Evolutionary conservation across 2,329 filamentous ascomycete species (phyloP).

Genomic region (Claviceps digitariae): DNA sequence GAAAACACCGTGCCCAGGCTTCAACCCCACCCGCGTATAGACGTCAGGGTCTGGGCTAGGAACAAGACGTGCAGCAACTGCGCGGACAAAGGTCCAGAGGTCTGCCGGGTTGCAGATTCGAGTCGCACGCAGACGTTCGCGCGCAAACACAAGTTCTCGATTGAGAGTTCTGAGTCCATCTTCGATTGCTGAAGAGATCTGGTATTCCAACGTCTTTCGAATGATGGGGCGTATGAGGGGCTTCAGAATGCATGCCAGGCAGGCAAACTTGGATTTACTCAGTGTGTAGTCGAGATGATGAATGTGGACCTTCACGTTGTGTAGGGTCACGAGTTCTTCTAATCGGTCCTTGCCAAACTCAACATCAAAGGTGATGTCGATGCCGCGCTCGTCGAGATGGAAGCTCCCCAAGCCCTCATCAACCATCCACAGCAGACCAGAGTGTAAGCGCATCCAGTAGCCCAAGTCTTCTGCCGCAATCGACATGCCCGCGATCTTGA

Average conservation of each 20-base stretch:
- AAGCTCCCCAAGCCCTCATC: constrained; percentile 82
- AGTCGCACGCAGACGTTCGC: constrained; percentile 75
- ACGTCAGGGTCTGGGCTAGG: constrained; percentile 64
- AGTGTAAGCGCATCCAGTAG: constrained; percentile 75
- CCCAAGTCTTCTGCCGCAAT: constrained; percentile 76
- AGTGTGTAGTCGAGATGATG: constrained; percentile 78
- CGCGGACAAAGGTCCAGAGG: constrained; percentile 67
- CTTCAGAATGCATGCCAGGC: constrained; percentile 71
- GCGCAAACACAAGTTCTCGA: constrained; percentile 72
- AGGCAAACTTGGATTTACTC: constrained; percentile 60
- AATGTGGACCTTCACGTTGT: constrained; percentile 63
- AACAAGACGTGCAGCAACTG: constrained; percentile 61
- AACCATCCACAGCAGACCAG: constrained; percentile 57
- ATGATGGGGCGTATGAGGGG: constrained; percentile 72
- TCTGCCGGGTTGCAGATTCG: constrained; percentile 69
- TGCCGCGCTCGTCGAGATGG: constrained; percentile 69
- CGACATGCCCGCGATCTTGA: constrained; percentile 72
- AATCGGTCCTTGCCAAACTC: constrained; percentile 67
- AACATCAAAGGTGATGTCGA: constrained; percentile 75
- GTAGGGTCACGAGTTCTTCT: constrained; percentile 70
- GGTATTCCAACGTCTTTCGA: constrained; percentile 63
- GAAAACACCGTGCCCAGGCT: constrained; percentile 50
- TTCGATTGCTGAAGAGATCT: constrained; percentile 59
- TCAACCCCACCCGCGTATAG: constrained; percentile 59
- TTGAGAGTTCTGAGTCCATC: constrained; percentile 62